Conservation (phyloP, 2,329 filamentous ascomycete genomes). For the Aspergillus intermedius region DNA sequence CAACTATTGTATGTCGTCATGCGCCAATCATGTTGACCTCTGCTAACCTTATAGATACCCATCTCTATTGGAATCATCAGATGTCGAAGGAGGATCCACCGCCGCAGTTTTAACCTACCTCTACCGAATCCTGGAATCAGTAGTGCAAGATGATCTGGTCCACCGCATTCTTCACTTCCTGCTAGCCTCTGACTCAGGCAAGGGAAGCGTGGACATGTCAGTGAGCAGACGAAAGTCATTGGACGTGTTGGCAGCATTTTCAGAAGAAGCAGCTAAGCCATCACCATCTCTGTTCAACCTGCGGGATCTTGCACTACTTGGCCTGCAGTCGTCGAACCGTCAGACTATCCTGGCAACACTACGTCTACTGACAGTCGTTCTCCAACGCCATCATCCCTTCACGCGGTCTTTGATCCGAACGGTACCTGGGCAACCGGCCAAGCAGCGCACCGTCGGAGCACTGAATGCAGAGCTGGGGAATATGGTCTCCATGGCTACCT, state of each 20-base stretch:
- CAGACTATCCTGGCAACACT: slow-evolving; percentile 88
- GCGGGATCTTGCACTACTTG: slow-evolving; percentile 81
- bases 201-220: slow-evolving; percentile 55
- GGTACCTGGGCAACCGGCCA: slow-evolving; percentile 34
- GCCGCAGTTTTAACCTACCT: slow-evolving; percentile 94
- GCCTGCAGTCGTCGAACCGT: slow-evolving; percentile 72
- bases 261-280: slow-evolving; percentile 64
- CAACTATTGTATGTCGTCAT: slow-evolving; percentile 66
- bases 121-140: slow-evolving; percentile 77
- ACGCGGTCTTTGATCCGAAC: slow-evolving; percentile 61
- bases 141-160: slow-evolving; percentile 90
- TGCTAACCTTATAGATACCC: slow-evolving; percentile 61
- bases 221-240: slow-evolving; percentile 77
- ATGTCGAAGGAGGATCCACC: slow-evolving; percentile 92
- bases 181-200: slow-evolving; percentile 60
- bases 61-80: slow-evolving; percentile 90
- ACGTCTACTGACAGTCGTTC: slow-evolving; percentile 76
- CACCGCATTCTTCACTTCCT: slow-evolving; percentile 91
- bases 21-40: background rate
- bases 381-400: slow-evolving; percentile 82
- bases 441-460: slow-evolving; percentile 30
- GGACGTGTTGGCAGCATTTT: slow-evolving; percentile 74
- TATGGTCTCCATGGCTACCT: slow-evolving; percentile 31
- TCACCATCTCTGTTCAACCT: slow-evolving; percentile 89
- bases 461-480: slow-evolving; percentile 37